phyloP scores from a whole-genome alignment of 805 yeast genomes.

The Monosporozyma solicola region DNA sequence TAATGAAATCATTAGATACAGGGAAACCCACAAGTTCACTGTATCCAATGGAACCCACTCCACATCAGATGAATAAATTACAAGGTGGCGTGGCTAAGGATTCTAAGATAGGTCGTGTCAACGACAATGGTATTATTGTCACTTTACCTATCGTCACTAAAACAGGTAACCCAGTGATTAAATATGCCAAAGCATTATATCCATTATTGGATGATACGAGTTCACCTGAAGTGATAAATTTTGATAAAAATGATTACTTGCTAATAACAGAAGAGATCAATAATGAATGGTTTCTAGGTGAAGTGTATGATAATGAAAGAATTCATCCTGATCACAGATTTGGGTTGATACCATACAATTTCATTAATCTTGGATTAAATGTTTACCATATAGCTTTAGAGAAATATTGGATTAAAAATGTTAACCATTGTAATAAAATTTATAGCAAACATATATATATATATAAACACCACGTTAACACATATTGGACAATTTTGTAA shows the following conservation, averaged over 20 bases:
- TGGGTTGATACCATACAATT: slow-evolving; percentile 24
- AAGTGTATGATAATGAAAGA: slow-evolving; percentile 24
- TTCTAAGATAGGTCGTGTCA: slow-evolving; percentile 19
- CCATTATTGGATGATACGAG: slow-evolving; percentile 20
- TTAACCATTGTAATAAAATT: background rate
- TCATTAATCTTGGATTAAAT: slow-evolving; percentile 10
- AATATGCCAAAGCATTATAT: slow-evolving; percentile 27
- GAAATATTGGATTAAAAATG: background rate
- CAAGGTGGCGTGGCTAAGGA: slow-evolving; percentile 17
- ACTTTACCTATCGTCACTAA: slow-evolving; percentile 24
- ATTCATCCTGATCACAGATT: slow-evolving; percentile 12
- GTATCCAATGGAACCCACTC: slow-evolving; percentile 26
- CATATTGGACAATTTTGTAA: background rate
- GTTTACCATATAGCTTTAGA: slow-evolving; percentile 21
- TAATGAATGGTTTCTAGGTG: slow-evolving; percentile 29
- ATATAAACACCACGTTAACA: background rate
- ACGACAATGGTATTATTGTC: slow-evolving; percentile 26
- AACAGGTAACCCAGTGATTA: slow-evolving; percentile 20
- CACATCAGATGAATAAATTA: slow-evolving; percentile 25
- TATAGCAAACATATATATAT: background rate
- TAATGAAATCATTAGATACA: slow-evolving; percentile 1
- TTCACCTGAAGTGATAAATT: slow-evolving; percentile 24
- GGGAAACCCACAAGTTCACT: slow-evolving; percentile 7
- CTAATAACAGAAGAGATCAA: slow-evolving; percentile 24
- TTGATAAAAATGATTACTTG: slow-evolving; percentile 25